Evolutionary conservation across 2,329 filamentous ascomycete species (phyloP).

Genomic region (Thermothelomyces thermophilus): DNA sequence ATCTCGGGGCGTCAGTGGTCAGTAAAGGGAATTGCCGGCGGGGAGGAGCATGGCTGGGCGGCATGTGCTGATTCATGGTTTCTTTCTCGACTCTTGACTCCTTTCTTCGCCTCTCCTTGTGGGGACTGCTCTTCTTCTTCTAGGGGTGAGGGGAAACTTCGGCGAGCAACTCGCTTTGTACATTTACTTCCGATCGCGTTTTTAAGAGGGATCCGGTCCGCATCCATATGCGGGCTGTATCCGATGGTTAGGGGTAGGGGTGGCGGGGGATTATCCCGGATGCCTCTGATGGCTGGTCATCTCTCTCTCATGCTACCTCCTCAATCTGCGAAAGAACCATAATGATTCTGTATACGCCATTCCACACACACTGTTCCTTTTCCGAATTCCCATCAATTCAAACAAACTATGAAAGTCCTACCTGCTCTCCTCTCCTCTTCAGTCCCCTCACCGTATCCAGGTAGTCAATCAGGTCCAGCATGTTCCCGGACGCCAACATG

Average conservation of each 20-base stretch:
- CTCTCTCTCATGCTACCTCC: too few species aligned
- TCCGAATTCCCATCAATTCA: too few species aligned
- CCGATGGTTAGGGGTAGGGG: too few species aligned
- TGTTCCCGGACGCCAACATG: constrained; percentile 44
- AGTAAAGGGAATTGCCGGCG: background rate
- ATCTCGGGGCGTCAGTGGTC: background rate
- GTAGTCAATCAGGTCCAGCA: constrained; percentile 55
- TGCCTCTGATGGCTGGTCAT: too few species aligned
- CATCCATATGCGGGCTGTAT: background rate
- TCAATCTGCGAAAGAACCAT: too few species aligned
- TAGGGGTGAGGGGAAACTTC: background rate
- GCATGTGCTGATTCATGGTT: background rate
- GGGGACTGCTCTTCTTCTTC: background rate
- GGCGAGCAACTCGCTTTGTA: constrained; percentile 3
- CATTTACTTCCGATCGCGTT: background rate
- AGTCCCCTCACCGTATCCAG: constrained; percentile 45
- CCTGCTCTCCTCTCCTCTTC: too few species aligned
- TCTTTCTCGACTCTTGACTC: too few species aligned
- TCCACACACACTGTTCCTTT: too few species aligned
- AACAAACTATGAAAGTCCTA: too few species aligned
- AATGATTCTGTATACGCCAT: too few species aligned
- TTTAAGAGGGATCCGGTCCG: background rate
- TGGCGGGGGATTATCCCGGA: too few species aligned
- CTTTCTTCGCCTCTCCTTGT: background rate
- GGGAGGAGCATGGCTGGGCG: background rate